Percentiles rank a stretch among this genome's conserved stretches.
Evolutionary conservation across 1,284 basidiomycete genomes (phyloP).

Genomic region (Leccinum subrobustum): DNA sequence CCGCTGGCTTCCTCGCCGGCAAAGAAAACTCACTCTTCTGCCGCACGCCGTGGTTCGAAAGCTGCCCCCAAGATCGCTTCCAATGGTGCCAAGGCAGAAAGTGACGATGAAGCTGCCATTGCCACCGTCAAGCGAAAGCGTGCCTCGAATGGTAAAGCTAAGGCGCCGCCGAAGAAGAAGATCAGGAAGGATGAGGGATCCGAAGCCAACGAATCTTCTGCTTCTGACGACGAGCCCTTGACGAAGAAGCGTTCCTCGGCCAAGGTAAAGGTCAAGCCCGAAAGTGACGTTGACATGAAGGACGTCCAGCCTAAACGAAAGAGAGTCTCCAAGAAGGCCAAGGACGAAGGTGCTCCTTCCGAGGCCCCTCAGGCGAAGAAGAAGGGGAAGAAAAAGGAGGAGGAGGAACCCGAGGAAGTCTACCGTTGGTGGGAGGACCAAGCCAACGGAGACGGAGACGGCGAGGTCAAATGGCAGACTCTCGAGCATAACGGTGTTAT

Average conservation of each 20-base stretch:
- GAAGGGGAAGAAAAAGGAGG: slow-evolving; percentile 54
- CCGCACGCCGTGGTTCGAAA: slow-evolving; percentile 39
- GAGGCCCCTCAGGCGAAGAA: slow-evolving; percentile 36
- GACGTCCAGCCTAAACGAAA: slow-evolving; percentile 48
- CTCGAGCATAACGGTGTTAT: slow-evolving; percentile 93
- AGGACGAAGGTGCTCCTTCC: slow-evolving; percentile 28
- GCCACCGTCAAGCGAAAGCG: slow-evolving; percentile 39
- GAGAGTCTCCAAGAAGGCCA: slow-evolving; percentile 43
- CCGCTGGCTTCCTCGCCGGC: slow-evolving; percentile 70
- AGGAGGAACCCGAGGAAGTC: slow-evolving; percentile 65
- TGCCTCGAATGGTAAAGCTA: slow-evolving; percentile 40
- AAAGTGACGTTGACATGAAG: slow-evolving; percentile 47
- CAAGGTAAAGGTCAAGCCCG: slow-evolving; percentile 55
- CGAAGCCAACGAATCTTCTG: slow-evolving; percentile 33
- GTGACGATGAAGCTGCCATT: slow-evolving; percentile 36
- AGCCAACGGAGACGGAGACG: slow-evolving; percentile 75
- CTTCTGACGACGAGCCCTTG: slow-evolving; percentile 43
- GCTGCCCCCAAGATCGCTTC: slow-evolving; percentile 34
- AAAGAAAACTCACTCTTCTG: slow-evolving; percentile 46
- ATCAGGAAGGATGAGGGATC: slow-evolving; percentile 57
- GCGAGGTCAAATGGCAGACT: slow-evolving; percentile 86
- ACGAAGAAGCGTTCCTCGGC: slow-evolving; percentile 44
- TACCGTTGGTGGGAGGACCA: slow-evolving; percentile 86
- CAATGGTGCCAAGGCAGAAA: slow-evolving; percentile 40
- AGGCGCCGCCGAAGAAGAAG: slow-evolving; percentile 63